phyloP scores from a whole-genome alignment of 495 filamentous ascomycete species.

The Penicillium steckii region DNA sequence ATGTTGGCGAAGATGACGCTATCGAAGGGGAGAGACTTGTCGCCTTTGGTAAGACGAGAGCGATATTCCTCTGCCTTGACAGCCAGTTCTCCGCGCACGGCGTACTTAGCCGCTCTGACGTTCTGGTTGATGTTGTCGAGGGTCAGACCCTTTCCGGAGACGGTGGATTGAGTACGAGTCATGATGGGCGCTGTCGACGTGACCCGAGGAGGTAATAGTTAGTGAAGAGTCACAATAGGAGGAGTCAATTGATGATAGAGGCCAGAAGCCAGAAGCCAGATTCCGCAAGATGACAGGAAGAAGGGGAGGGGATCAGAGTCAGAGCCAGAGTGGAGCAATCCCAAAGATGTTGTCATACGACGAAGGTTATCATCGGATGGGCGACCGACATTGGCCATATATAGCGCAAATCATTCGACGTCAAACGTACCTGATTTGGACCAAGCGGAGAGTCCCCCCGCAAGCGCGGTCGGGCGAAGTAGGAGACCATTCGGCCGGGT shows the following conservation, averaged over 20 bases:
- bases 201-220: constrained; percentile 14
- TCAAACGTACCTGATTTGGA: constrained; percentile 27
- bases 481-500: constrained; percentile 39
- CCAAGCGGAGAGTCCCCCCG: constrained; percentile 27
- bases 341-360: constrained; percentile 8
- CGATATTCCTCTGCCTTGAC: constrained; percentile 87
- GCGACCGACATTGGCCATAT: constrained; percentile 17
- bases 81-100: constrained; percentile 93
- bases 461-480: constrained; percentile 27
- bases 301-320: background rate
- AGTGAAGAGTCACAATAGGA: constrained; percentile 14
- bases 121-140: constrained; percentile 90
- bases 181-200: constrained; percentile 25
- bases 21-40: constrained; percentile 75
- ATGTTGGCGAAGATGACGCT: constrained; percentile 96
- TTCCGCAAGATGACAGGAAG: no score
- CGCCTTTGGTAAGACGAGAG: constrained; percentile 58
- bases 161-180: constrained; percentile 29
- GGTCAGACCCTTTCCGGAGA: constrained; percentile 58
- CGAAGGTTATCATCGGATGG: background rate
- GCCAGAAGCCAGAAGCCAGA: no score
- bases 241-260: constrained; percentile 11
- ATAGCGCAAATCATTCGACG: constrained; percentile 18
- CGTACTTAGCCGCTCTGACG: constrained; percentile 84
- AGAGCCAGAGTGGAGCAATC: constrained; percentile 4